phyloP scores from a whole-genome alignment of 257 asterid genomes.

The Leonotis leonurus region DNA sequence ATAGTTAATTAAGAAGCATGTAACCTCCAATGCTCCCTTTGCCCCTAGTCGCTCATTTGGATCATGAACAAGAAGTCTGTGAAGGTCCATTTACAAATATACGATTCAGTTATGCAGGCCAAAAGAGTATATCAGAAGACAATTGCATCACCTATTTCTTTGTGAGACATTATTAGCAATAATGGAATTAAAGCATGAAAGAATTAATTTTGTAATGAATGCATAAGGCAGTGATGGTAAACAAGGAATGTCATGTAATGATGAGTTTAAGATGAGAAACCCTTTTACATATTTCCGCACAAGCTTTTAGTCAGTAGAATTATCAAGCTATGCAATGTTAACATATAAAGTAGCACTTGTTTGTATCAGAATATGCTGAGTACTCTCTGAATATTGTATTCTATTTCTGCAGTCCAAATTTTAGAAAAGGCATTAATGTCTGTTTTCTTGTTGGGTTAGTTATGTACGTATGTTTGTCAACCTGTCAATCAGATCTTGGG shows the following conservation, averaged over 20 bases:
- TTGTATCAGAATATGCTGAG: background rate
- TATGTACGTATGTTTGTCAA: constrained; percentile 23
- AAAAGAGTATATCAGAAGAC: background rate
- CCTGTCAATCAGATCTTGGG: constrained; percentile 87
- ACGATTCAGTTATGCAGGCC: constrained; percentile 16
- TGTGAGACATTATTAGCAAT: constrained; percentile 6
- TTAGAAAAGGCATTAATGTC: background rate
- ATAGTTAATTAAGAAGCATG: constrained; percentile 11
- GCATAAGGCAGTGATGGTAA: background rate
- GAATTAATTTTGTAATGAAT: background rate
- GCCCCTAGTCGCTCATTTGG: constrained; percentile 87
- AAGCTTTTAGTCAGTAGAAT: background rate
- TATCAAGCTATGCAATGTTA: background rate
- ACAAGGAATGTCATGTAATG: background rate
- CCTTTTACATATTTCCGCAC: background rate
- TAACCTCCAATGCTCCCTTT: constrained; percentile 85
- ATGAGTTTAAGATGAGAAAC: background rate
- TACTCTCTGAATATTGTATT: constrained; percentile 10
- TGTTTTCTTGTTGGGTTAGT: background rate
- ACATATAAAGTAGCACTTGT: background rate
- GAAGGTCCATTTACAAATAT: constrained; percentile 16
- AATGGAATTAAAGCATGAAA: constrained; percentile 2
- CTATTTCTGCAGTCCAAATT: background rate
- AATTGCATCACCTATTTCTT: background rate
- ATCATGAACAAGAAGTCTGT: constrained; percentile 76